These are phyloP conservation scores for Picochlorum sp. DNA, from an alignment of 139 green algal species.

Conservation along the genomic window DNA sequence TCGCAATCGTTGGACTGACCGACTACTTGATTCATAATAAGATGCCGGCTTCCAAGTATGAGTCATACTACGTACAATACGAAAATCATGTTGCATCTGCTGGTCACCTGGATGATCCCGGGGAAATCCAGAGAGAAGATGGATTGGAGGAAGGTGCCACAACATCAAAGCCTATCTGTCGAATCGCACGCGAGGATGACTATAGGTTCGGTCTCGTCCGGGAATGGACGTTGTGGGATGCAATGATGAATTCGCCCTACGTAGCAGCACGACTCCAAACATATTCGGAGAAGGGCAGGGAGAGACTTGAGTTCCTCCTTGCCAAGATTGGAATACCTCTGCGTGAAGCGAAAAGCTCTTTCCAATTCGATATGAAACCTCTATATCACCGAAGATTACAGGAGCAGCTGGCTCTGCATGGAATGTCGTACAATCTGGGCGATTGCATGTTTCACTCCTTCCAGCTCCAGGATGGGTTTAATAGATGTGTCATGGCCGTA, in stretches of 20 bases:
- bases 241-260: slow-evolving; percentile 70
- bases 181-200: slow-evolving; percentile 28
- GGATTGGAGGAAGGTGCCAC: not conserved
- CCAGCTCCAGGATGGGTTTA: slow-evolving; percentile 36
- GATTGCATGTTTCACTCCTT: slow-evolving; percentile 43
- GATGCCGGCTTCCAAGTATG: slow-evolving; percentile 33
- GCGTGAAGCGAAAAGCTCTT: slow-evolving; percentile 22
- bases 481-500: slow-evolving; percentile 25
- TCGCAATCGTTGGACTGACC: slow-evolving; percentile 73
- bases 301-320: slow-evolving; percentile 62
- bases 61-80: slow-evolving; percentile 31
- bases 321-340: slow-evolving; percentile 65
- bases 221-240: slow-evolving; percentile 81
- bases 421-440: slow-evolving; percentile 27
- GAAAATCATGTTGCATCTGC: slow-evolving; percentile 15
- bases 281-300: slow-evolving; percentile 60
- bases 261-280: slow-evolving; percentile 71
- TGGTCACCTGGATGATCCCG: slow-evolving; percentile 23
- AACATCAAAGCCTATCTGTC: slow-evolving; percentile 15
- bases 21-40: slow-evolving; percentile 81
- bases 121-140: slow-evolving; percentile 6
- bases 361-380: slow-evolving; percentile 34
- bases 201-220: slow-evolving; percentile 54
- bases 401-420: slow-evolving; percentile 27
- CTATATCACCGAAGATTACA: slow-evolving; percentile 27